Percentiles rank a stretch among this genome's conserved stretches.
These are phyloP conservation scores for Colletotrichum limetticola DNA, from an alignment of 2,329 filamentous ascomycete genomes.

Conservation along the genomic window DNA sequence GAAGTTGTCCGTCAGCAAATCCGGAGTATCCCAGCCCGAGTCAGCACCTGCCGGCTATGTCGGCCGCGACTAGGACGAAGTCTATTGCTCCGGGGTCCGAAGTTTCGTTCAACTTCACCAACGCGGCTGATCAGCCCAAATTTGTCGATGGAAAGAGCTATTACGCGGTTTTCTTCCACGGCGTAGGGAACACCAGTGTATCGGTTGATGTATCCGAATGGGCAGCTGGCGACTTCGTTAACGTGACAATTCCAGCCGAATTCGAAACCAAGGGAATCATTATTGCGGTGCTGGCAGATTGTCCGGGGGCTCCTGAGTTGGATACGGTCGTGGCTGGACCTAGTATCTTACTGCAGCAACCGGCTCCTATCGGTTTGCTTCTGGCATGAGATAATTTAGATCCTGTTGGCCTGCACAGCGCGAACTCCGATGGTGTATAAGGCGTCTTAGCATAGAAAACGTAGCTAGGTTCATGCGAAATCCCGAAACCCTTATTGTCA, in stretches of 20 bases:
- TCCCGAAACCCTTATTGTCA: too few relatives aligned
- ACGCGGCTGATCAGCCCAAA: background rate
- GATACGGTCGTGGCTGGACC: background rate
- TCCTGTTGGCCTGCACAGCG: too few relatives aligned
- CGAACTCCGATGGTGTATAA: too few relatives aligned
- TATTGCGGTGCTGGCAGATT: background rate
- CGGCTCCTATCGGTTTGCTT: background rate
- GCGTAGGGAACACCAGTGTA: background rate
- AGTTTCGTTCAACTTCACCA: background rate
- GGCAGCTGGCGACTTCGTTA: background rate
- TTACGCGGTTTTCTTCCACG: background rate
- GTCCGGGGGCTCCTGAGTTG: background rate
- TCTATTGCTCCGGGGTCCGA: background rate
- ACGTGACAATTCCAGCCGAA: background rate
- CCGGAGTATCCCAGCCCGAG: background rate
- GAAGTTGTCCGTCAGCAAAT: background rate
- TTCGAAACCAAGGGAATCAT: background rate
- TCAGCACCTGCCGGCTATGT: background rate
- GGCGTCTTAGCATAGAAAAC: too few relatives aligned
- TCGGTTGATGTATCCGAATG: background rate
- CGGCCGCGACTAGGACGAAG: background rate
- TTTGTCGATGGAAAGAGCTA: background rate
- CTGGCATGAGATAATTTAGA: background rate
- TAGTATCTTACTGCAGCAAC: background rate
- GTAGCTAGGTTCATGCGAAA: too few relatives aligned